Evolutionary conservation across 2,329 filamentous ascomycete genomes (phyloP).

Genomic region (Akanthomyces dipterigenus): DNA sequence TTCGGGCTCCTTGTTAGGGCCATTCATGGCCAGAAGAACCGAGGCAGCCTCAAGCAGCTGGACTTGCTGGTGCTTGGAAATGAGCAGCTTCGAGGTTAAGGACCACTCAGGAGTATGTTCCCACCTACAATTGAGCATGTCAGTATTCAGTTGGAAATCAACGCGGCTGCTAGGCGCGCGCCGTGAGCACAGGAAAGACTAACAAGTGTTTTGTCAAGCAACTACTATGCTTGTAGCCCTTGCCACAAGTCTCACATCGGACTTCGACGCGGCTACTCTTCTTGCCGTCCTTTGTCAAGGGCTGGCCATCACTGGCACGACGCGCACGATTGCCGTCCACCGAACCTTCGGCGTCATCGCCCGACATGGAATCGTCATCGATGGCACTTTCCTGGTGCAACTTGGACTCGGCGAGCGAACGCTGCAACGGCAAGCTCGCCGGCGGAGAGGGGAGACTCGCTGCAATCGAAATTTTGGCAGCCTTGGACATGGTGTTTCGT

Average conservation of each 20-base stretch:
- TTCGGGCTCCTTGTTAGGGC: constrained; percentile 38
- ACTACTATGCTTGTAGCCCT: constrained; percentile 99
- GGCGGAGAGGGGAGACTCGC: constrained; percentile 57
- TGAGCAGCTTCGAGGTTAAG: constrained; percentile 91
- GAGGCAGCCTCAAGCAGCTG: constrained; percentile 94
- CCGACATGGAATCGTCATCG: constrained; percentile 58
- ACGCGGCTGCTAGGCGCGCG: constrained; percentile 5
- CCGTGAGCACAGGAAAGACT: constrained; percentile 59
- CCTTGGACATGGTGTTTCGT: constrained; percentile 64
- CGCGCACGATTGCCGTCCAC: constrained; percentile 44
- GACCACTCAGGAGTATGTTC: constrained; percentile 99
- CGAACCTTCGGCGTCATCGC: constrained; percentile 45
- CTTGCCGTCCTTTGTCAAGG: constrained; percentile 75
- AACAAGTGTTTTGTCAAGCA: constrained; percentile 99
- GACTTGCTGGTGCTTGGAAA: constrained; percentile 99
- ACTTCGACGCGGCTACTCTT: constrained; percentile 79
- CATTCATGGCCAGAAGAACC: constrained; percentile 89
- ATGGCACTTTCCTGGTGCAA: constrained; percentile 56
- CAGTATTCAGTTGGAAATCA: background rate
- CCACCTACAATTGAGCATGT: constrained; percentile 60
- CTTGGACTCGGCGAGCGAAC: constrained; percentile 42
- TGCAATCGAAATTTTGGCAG: constrained; percentile 44
- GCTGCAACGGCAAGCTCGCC: constrained; percentile 58
- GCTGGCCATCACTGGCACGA: constrained; percentile 80
- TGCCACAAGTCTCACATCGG: constrained; percentile 95